phyloP scores from a whole-genome alignment of 306 rosid species.

The Vicia faba region DNA sequence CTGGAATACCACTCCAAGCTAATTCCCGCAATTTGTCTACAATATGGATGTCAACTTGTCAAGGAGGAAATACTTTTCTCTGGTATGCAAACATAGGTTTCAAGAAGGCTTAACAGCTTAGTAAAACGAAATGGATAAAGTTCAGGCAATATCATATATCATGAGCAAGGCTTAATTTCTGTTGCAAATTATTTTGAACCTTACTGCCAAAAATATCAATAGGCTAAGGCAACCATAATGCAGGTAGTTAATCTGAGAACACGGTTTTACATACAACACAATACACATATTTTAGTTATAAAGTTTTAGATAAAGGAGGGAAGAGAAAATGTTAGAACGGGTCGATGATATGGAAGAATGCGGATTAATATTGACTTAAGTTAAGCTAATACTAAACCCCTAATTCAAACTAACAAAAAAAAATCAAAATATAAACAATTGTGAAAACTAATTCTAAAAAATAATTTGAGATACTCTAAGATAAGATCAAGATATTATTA shows the following conservation, averaged over 20 bases:
- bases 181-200: constrained; percentile 23
- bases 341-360: not conserved
- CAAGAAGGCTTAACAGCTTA: constrained; percentile 7
- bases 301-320: not conserved
- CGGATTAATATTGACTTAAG: not conserved
- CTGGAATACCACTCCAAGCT: constrained; percentile 95
- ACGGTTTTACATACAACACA: constrained; percentile 23
- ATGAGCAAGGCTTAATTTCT: constrained; percentile 5
- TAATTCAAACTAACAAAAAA: not conserved
- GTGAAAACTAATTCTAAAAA: not conserved
- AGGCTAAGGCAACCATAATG: constrained; percentile 14
- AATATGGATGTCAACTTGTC: constrained; percentile 30
- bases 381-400: not conserved
- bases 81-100: not conserved
- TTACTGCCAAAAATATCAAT: constrained; percentile 2
- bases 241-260: constrained; percentile 4
- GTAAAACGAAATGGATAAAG: not conserved
- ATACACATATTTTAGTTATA: not conserved
- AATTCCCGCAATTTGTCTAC: constrained; percentile 90
- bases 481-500: constrained; percentile 1
- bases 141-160: constrained; percentile 5
- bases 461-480: constrained; percentile 9
- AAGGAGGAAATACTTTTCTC: constrained; percentile 8
- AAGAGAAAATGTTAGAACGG: not conserved
- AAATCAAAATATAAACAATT: constrained; percentile 3